These are phyloP conservation scores for Cryphonectria japonica DNA, from an alignment of 2,329 filamentous ascomycete genomes.

Conservation along the genomic window DNA sequence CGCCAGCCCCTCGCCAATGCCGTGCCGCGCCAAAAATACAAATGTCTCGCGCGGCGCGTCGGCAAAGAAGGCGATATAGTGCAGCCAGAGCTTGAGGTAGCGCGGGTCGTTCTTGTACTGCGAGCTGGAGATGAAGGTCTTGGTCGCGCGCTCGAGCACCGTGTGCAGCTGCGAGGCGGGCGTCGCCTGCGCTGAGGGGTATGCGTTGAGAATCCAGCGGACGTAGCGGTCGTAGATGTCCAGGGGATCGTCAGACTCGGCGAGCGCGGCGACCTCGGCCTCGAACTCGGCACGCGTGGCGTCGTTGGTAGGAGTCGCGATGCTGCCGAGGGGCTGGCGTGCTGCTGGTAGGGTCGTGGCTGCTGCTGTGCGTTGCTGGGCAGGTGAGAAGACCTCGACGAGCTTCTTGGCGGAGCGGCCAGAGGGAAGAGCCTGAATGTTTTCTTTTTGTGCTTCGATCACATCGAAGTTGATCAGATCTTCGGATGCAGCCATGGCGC, in stretches of 20 bases:
- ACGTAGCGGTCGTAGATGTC: slow-evolving; percentile 97
- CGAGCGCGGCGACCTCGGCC: slow-evolving; percentile 74
- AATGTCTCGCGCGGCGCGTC: slow-evolving; percentile 93
- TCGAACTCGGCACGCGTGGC: slow-evolving; percentile 83
- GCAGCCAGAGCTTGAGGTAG: slow-evolving; percentile 91
- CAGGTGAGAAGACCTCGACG: slow-evolving; percentile 76
- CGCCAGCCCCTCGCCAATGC: slow-evolving; percentile 83
- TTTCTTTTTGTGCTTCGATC: slow-evolving; percentile 97
- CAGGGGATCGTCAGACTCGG: slow-evolving; percentile 91
- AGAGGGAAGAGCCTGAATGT: slow-evolving; percentile 90
- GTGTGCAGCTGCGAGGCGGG: slow-evolving; percentile 87
- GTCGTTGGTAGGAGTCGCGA: slow-evolving; percentile 72
- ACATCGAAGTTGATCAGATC: slow-evolving; percentile 80
- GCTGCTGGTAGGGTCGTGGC: slow-evolving; percentile 26
- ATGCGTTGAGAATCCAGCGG: slow-evolving; percentile 93
- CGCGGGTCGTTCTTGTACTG: slow-evolving; percentile 96
- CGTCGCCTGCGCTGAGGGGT: slow-evolving; percentile 91
- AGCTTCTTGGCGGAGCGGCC: slow-evolving; percentile 88
- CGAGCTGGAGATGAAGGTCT: slow-evolving; percentile 78
- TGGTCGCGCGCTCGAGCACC: slow-evolving; percentile 90
- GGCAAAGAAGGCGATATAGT: slow-evolving; percentile 91
- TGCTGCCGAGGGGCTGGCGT: slow-evolving; percentile 54
- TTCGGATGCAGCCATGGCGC: slow-evolving; percentile 51
- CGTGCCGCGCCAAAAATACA: slow-evolving; percentile 85
- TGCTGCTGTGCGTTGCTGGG: slow-evolving; percentile 40